Base-by-base conservation (phyloP, 1,139 yeast species). In the Protomyces lactucae-debilis region DNA sequence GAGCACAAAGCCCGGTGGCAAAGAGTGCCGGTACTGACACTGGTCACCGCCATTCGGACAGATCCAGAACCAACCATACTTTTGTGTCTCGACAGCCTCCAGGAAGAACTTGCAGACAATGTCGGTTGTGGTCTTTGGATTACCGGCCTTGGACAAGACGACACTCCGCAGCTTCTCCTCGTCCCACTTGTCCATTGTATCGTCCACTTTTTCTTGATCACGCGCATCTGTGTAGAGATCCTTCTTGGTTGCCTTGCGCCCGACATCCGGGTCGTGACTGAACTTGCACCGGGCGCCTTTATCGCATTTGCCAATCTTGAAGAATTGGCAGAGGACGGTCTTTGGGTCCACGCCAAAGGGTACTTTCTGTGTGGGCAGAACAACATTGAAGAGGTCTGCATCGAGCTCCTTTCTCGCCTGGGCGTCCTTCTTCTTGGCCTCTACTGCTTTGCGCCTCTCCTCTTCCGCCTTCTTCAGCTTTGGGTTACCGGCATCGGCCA, bases 341-440 rank as follows among this genome's bases (percentile, higher is more conserved):
- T 93, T 93, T 64, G 99, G 99, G 77, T 95, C 99, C 67, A 91
- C 97, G 61, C 99, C 99, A 73, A 93, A 92, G 57, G 97, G 96
- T 39, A 93, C 92, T 74, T 90, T 90, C 75, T 90, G 98, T 61
- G 80, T 83, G 65, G 83, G 87, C 36, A 65, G 64, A 5, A 61
- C 61, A 0, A 83, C 77, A 55, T 86, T 88, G 71, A 90, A 83
- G 61, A 92, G 77, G 40, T 87, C 87, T 10, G 90, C 86, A 3
- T 97, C 93, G 73, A 92, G 98, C 64, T 83, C 84, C 74, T 88
- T 89, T 60, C 96, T 97, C 55, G 83, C 86, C 69, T 92, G 99
- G 1, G 91, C 88, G 5, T 96, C 95, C 74, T 87, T 88, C 82
- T 88, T 91, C 75, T 91, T 98, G 46, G 89, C 96, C 8, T 87